phyloP scores from a whole-genome alignment of 768 basidiomycete species.

The Amanita fuliginea region DNA sequence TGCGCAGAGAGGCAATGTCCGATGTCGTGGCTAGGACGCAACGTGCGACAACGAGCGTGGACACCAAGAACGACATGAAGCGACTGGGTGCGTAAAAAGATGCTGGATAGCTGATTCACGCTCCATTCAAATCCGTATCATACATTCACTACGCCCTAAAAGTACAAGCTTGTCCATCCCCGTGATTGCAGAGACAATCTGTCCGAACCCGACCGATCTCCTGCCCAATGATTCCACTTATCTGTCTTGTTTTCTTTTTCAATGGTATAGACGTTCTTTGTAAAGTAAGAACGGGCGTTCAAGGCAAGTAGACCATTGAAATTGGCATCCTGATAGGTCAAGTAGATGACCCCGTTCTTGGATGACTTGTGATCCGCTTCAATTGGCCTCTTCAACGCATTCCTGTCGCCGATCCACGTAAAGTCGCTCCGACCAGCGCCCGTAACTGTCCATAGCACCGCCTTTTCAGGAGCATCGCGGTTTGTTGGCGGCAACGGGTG shows the following conservation, averaged over 20 bases:
- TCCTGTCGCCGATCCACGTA: conserved; percentile 28
- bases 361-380: conserved; percentile 34
- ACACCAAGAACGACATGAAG: not conserved
- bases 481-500: conserved; percentile 27
- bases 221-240: conserved; percentile 32
- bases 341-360: conserved; percentile 40
- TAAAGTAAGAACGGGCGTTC: conserved; percentile 27
- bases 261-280: conserved; percentile 1
- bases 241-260: conserved; percentile 8
- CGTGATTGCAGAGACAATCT: conserved; percentile 27
- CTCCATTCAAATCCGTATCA: not conserved
- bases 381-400: conserved; percentile 32
- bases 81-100: not conserved
- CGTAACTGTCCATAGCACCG: conserved; percentile 32
- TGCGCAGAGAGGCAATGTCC: conserved; percentile 15
- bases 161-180: conserved; percentile 37
- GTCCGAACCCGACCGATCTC: conserved; percentile 28
- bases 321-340: conserved; percentile 41
- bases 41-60: conserved; percentile 1
- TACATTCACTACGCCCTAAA: conserved; percentile 19
- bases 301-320: conserved; percentile 39
- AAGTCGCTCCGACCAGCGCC: conserved; percentile 46
- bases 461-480: conserved; percentile 20
- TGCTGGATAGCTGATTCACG: not conserved
- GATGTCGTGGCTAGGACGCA: conserved; percentile 12